A percentile compares a stretch with the other conserved stretches of the same genome.
These are phyloP conservation scores for Podila verticillata DNA, from an alignment of 192 early-diverging fungal genomes.

Conservation along the genomic window DNA sequence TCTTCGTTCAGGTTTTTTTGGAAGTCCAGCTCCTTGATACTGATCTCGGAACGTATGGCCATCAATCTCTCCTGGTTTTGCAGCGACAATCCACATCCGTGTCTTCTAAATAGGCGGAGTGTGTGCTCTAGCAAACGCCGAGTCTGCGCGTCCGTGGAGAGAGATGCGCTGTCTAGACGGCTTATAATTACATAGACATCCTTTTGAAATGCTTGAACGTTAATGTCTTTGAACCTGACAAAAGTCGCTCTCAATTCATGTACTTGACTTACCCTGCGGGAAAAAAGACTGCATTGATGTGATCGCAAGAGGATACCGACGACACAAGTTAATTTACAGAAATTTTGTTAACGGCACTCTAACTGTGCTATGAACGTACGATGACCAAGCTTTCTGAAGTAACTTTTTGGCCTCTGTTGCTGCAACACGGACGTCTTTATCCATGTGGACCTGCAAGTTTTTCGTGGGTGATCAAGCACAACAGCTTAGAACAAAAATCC, in stretches of 20 bases:
- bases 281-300: conserved; percentile 11
- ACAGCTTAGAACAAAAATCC: neutral
- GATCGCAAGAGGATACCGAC: neutral
- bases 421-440: conserved; percentile 74
- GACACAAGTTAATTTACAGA: neutral
- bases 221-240: neutral
- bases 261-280: conserved; percentile 25
- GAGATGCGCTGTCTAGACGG: conserved; percentile 54
- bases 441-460: conserved; percentile 32
- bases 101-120: conserved; percentile 70
- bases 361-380: conserved; percentile 60
- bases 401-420: conserved; percentile 68
- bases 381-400: conserved; percentile 73
- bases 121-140: conserved; percentile 76
- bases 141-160: conserved; percentile 66
- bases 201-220: conserved; percentile 8
- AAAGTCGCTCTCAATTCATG: neutral
- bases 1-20: conserved; percentile 77
- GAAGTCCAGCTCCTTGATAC: conserved; percentile 76
- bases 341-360: neutral
- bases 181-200: conserved; percentile 71
- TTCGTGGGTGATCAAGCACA: neutral
- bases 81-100: conserved; percentile 75
- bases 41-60: conserved; percentile 71
- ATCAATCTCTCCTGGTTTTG: conserved; percentile 69